A percentile compares a stretch with the other conserved stretches of the same genome.
Conservation (phyloP, 768 basidiomycete genomes). For the Filobasidium wieringae region DNA sequence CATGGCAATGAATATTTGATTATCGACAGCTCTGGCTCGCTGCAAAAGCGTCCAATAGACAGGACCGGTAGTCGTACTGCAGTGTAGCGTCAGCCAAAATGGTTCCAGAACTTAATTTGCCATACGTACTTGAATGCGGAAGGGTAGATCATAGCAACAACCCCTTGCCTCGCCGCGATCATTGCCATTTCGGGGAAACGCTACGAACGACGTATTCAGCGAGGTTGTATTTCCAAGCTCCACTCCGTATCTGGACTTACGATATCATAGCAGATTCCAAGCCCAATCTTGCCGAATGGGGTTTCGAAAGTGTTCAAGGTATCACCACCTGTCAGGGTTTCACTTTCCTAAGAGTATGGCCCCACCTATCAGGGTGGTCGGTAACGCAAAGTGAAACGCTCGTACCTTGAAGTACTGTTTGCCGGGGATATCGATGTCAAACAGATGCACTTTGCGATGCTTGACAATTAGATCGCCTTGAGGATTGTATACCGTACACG, state of each 20-base stretch:
- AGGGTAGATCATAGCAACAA: slow-evolving; percentile 80
- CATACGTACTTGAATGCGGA: slow-evolving; percentile 64
- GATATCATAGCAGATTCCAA: slow-evolving; percentile 94
- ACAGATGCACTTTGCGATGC: slow-evolving; percentile 90
- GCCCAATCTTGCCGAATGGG: slow-evolving; percentile 90
- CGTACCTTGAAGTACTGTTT: slow-evolving; percentile 34
- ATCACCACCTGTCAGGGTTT: slow-evolving; percentile 66
- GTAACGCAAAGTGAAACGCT: not conserved
- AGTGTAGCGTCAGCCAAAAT: not conserved
- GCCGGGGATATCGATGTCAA: slow-evolving; percentile 79
- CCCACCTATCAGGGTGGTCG: not conserved
- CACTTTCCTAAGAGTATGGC: slow-evolving; percentile 57
- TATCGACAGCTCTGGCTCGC: slow-evolving; percentile 83
- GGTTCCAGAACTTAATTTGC: not conserved
- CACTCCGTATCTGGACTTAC: slow-evolving; percentile 18
- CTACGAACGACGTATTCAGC: slow-evolving; percentile 2
- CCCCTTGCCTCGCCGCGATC: slow-evolving; percentile 78
- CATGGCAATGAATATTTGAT: slow-evolving; percentile 92
- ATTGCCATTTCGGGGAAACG: slow-evolving; percentile 72
- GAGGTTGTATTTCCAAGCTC: not conserved
- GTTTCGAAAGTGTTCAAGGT: slow-evolving; percentile 74
- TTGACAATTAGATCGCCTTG: slow-evolving; percentile 66
- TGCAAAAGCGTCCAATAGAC: slow-evolving; percentile 91
- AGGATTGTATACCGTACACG: slow-evolving; percentile 76
- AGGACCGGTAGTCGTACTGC: slow-evolving; percentile 69